A percentile compares a stretch with the other conserved stretches of the same genome.
Conservation (phyloP, 192 early-diverging fungal genomes). For the Coemansia sp. region DNA sequence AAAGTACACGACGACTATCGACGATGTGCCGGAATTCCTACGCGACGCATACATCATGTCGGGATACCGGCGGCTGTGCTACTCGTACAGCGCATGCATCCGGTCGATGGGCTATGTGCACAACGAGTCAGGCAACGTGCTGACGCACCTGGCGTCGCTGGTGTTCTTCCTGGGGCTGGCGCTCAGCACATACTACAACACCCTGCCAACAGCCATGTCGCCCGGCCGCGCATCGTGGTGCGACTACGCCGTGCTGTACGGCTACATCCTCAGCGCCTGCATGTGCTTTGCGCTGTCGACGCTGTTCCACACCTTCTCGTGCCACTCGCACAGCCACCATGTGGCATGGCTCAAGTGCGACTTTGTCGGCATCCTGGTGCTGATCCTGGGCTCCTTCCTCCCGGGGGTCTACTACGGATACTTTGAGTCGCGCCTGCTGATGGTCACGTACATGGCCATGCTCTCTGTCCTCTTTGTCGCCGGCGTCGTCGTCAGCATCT, state of each 20-base stretch:
- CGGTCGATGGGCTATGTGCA: constrained; percentile 79
- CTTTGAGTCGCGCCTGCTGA: constrained; percentile 57
- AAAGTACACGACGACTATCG: constrained; percentile 50
- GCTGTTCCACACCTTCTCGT: constrained; percentile 76
- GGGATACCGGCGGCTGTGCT: constrained; percentile 79
- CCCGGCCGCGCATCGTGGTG: constrained; percentile 53
- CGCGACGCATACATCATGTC: constrained; percentile 74
- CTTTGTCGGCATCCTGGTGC: constrained; percentile 85
- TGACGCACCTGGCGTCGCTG: constrained; percentile 78
- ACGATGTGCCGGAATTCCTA: constrained; percentile 69
- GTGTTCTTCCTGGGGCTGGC: constrained; percentile 60
- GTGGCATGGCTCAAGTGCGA: constrained; percentile 71
- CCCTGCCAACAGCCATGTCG: constrained; percentile 43
- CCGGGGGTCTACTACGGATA: constrained; percentile 59
- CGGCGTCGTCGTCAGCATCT: constrained; percentile 66
- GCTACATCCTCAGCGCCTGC: constrained; percentile 76
- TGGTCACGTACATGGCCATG: constrained; percentile 59
- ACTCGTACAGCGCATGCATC: constrained; percentile 74
- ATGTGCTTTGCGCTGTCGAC: constrained; percentile 80
- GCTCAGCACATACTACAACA: constrained; percentile 41
- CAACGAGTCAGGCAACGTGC: constrained; percentile 94
- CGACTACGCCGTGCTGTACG: constrained; percentile 72
- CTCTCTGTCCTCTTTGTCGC: constrained; percentile 64
- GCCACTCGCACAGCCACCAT: constrained; percentile 70
- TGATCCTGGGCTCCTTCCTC: constrained; percentile 65